Evolutionary conservation across 139 green algal genomes (phyloP), one percentile per base, ranked within the genome.

Genomic region (Auxenochlorella pyrenoidosa): DNA sequence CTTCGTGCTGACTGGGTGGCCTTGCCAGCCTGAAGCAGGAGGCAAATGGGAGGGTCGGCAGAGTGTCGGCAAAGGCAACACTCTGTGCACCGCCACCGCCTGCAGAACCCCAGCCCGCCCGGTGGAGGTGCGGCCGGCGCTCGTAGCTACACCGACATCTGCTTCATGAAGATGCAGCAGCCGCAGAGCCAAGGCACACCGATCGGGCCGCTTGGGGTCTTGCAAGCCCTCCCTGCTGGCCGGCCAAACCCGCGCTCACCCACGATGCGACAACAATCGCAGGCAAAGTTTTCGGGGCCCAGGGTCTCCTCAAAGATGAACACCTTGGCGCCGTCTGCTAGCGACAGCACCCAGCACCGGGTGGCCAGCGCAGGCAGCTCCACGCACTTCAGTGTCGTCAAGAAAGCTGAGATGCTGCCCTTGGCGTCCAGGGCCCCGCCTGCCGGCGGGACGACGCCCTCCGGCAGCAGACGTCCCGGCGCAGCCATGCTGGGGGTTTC

Each of bases 221-320:
- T 13, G 54, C 54, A 63, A n/a, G 54, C 54, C 54, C 54, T 72
- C 13, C 65, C 65, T 36, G 65, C 10, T 36, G 65, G 22, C 65
- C 21, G 65, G 13, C 65, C 30, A 2, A 36, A 38, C 16, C 34
- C 51, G 59, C 30, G 24, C 93, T 88, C 86, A 98, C 95, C 96
- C 86, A 97, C 97, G 73, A 96, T 97, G 19, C 96, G 89, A 85
- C 96, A 98, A 60, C 94, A 91, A 81, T 98, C 96, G 84, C 96
- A 98, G 22, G 91, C 90, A 38, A 88, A 79, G 0, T 58, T 54
- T 38, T 91, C 30, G 15, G 36, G 19, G 16, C 63, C 83, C 0
- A 87, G 28, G 32, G 68, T 54, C 79, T 94, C 91, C 41, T 88
- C 84, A 65, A 92, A 94, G 40, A 94, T 73, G 66, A 92, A 86